Evolutionary conservation across 331 rosid species (phyloP).

Genomic region (Quercus phellos): DNA sequence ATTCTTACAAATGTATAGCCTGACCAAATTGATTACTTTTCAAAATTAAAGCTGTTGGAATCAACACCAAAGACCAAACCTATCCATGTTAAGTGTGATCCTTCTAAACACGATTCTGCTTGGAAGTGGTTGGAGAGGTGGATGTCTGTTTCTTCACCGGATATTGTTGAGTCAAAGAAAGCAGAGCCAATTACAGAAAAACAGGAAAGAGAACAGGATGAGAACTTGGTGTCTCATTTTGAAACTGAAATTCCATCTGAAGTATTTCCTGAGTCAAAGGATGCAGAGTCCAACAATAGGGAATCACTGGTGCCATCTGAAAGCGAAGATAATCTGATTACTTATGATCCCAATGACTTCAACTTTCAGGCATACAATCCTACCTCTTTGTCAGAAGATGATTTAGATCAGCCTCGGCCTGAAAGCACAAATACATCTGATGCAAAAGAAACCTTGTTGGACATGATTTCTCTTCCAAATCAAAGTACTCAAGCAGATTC

Average conservation of each 20-base stretch:
- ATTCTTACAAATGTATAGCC: slow-evolving; percentile 2
- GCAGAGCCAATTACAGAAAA: slow-evolving; percentile 30
- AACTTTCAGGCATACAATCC: slow-evolving; percentile 39
- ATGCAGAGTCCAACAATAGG: slow-evolving; percentile 29
- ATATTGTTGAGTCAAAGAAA: slow-evolving; percentile 34
- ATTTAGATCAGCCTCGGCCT: slow-evolving; percentile 36
- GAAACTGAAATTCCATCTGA: slow-evolving; percentile 37
- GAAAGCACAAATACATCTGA: slow-evolving; percentile 33
- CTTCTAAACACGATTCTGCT: slow-evolving; percentile 68
- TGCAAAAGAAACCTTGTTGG: slow-evolving; percentile 32
- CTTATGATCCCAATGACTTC: slow-evolving; percentile 40
- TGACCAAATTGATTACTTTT: slow-evolving; percentile 15
- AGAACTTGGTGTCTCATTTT: slow-evolving; percentile 20
- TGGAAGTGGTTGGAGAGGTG: slow-evolving; percentile 99
- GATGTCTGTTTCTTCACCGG: slow-evolving; percentile 57
- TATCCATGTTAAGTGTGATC: slow-evolving; percentile 61
- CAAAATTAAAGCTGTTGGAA: slow-evolving; percentile 51
- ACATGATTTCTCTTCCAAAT: slow-evolving; percentile 31
- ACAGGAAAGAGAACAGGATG: slow-evolving; percentile 31
- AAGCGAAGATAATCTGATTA: slow-evolving; percentile 51
- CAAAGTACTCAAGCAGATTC: slow-evolving; percentile 33
- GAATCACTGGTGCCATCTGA: slow-evolving; percentile 44
- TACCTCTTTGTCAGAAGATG: slow-evolving; percentile 28
- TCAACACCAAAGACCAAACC: slow-evolving; percentile 61
- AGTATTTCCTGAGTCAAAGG: slow-evolving; percentile 29